Conservation (phyloP, 1,284 basidiomycete genomes). For the Malassezia brasiliensis region DNA sequence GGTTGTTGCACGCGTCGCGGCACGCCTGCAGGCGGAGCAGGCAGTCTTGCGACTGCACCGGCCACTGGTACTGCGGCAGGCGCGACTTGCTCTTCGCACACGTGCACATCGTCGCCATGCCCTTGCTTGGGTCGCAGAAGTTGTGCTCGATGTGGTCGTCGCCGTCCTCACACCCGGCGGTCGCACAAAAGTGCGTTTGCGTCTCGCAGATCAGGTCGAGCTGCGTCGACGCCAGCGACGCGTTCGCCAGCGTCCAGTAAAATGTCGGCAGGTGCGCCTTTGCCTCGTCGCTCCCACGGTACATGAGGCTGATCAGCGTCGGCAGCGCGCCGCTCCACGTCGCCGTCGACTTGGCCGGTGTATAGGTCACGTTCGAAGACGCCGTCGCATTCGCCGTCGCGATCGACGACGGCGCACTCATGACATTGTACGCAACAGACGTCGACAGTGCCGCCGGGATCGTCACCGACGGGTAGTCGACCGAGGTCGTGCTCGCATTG, state of each 20-base stretch:
- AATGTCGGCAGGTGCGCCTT: conserved; percentile 16
- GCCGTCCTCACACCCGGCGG: conserved; percentile 27
- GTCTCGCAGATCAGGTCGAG: conserved; percentile 24
- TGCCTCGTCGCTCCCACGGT: conserved; percentile 12
- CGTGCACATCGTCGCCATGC: conserved; percentile 31
- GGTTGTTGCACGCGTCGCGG: conserved; percentile 24
- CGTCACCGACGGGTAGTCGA: conserved; percentile 4
- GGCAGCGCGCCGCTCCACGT: conserved; percentile 8
- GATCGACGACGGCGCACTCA: conserved; percentile 1
- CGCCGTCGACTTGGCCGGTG: not conserved
- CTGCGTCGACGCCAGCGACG: not conserved
- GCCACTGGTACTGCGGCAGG: conserved; percentile 43
- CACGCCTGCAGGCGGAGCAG: conserved; percentile 31
- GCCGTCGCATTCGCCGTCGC: not conserved
- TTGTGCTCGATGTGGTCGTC: conserved; percentile 28
- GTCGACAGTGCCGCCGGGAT: not conserved
- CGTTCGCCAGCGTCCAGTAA: conserved; percentile 19
- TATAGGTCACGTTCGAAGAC: conserved; percentile 4
- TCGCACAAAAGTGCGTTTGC: conserved; percentile 36
- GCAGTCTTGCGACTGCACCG: conserved; percentile 40
- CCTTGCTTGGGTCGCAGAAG: conserved; percentile 37
- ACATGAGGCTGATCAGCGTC: conserved; percentile 8
- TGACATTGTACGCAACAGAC: conserved; percentile 3
- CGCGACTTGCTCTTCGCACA: conserved; percentile 30
- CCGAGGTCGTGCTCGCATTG: not conserved